A percentile compares a stretch with the other conserved stretches of the same genome.
These are phyloP conservation scores for Bipolaris bicolor DNA, from an alignment of 2,329 filamentous ascomycete species.

Conservation along the genomic window DNA sequence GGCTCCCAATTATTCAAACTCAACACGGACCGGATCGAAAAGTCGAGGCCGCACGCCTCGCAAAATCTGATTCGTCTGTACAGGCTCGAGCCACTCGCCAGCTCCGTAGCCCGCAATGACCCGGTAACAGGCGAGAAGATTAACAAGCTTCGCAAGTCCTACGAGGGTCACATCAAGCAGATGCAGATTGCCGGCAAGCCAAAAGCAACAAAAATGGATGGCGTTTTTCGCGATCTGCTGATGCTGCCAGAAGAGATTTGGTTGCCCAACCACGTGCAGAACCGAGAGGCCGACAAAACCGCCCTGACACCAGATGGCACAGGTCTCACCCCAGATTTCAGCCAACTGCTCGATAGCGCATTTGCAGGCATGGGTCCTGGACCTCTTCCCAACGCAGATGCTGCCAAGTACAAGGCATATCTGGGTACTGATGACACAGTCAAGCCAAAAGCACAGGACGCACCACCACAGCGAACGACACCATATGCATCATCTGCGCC, in stretches of 20 bases:
- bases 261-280: conserved; percentile 47
- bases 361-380: conserved; percentile 52
- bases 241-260: conserved; percentile 51
- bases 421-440: conserved; percentile 53
- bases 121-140: conserved; percentile 69
- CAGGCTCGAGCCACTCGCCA: conserved; percentile 61
- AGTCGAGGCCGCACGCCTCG: conserved; percentile 62
- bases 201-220: conserved; percentile 53
- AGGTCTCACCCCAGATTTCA: conserved; percentile 29
- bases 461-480: conserved; percentile 28
- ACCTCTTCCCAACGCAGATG: conserved; percentile 50
- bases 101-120: conserved; percentile 65
- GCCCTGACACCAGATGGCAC: conserved; percentile 39
- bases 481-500: conserved; percentile 30
- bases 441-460: conserved; percentile 38
- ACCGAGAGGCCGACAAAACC: conserved; percentile 47
- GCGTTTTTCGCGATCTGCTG: conserved; percentile 44
- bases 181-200: conserved; percentile 57
- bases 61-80: conserved; percentile 67
- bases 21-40: conserved; percentile 44
- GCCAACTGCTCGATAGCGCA: conserved; percentile 49
- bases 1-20: conserved; percentile 46
- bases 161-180: conserved; percentile 60
- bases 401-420: conserved; percentile 51
- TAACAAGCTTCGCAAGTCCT: conserved; percentile 65